Evolutionary conservation across 352 stramenopile genomes (phyloP).

Genomic region (Phytopythium mirpurense): DNA sequence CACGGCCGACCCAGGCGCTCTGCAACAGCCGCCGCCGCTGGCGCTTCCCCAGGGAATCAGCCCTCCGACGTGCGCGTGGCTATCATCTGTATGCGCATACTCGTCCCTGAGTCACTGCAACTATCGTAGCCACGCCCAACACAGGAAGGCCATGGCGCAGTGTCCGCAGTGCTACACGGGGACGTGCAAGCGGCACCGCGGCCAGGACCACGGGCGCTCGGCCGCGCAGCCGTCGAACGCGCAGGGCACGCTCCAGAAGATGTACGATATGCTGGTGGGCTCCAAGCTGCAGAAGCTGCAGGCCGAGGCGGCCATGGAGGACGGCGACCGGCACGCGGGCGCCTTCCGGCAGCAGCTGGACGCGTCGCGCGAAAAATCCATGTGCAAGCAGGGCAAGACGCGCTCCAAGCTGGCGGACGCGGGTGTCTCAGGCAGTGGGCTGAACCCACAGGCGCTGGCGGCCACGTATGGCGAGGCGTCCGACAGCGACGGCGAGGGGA

Average conservation of each 20-base stretch:
- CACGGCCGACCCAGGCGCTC: too few relatives aligned
- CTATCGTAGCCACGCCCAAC: too few relatives aligned
- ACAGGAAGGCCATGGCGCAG: constrained; percentile 46
- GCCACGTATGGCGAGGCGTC: constrained; percentile 43
- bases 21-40: too few relatives aligned
- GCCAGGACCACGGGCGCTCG: constrained; percentile 65
- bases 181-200: constrained; percentile 55
- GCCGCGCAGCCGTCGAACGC: constrained; percentile 38
- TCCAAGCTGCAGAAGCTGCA: constrained; percentile 71
- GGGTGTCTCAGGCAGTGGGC: constrained; percentile 28
- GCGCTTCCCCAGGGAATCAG: background rate
- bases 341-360: constrained; percentile 64
- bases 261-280: constrained; percentile 69
- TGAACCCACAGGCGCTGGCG: constrained; percentile 70
- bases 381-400: constrained; percentile 48
- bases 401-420: constrained; percentile 18
- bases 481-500: constrained; percentile 15
- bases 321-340: constrained; percentile 27
- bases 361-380: constrained; percentile 52
- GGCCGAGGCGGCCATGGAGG: constrained; percentile 41
- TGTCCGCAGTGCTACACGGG: constrained; percentile 80
- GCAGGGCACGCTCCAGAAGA: constrained; percentile 66
- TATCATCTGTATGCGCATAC: too few relatives aligned
- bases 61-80: background rate
- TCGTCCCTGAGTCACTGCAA: too few relatives aligned